These are phyloP conservation scores for Metschnikowia koreensis DNA, from an alignment of 805 yeast species.

Conservation along the genomic window DNA sequence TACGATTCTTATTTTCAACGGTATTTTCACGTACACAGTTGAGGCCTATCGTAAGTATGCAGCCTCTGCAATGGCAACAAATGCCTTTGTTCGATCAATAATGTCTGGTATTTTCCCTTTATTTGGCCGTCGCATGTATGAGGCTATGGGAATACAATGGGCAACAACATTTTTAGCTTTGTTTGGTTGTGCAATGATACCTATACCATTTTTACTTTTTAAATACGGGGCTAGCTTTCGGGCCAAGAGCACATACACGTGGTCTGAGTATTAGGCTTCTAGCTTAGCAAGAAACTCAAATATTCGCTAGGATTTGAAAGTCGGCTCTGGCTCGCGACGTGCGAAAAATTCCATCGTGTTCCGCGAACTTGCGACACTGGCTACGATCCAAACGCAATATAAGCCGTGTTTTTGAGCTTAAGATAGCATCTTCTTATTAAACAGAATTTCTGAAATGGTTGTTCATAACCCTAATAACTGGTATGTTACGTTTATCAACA, in stretches of 20 bases:
- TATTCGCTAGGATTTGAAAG: background rate
- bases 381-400: background rate
- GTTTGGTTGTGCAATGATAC: conserved; percentile 10
- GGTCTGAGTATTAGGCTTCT: conserved; percentile 16
- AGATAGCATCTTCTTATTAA: background rate
- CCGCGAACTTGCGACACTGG: conserved; percentile 6
- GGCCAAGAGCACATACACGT: conserved; percentile 26
- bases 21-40: conserved; percentile 17
- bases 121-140: conserved; percentile 17
- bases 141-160: conserved; percentile 16
- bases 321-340: background rate
- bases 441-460: conserved; percentile 41
- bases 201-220: conserved; percentile 16
- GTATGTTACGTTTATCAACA: conserved; percentile 29
- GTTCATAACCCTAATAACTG: conserved; percentile 73
- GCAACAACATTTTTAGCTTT: conserved; percentile 15
- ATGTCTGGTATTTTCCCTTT: conserved; percentile 16
- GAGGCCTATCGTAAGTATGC: conserved; percentile 17
- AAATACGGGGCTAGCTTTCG: conserved; percentile 21
- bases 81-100: conserved; percentile 14
- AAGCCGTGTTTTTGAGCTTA: background rate
- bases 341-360: conserved; percentile 5
- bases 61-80: conserved; percentile 19
- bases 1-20: conserved; percentile 16
- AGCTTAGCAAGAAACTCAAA: background rate